A percentile compares a stretch with the other conserved stretches of the same genome.
phyloP scores from a whole-genome alignment of 768 basidiomycete species.

The Udeniomyces megalosporus region DNA sequence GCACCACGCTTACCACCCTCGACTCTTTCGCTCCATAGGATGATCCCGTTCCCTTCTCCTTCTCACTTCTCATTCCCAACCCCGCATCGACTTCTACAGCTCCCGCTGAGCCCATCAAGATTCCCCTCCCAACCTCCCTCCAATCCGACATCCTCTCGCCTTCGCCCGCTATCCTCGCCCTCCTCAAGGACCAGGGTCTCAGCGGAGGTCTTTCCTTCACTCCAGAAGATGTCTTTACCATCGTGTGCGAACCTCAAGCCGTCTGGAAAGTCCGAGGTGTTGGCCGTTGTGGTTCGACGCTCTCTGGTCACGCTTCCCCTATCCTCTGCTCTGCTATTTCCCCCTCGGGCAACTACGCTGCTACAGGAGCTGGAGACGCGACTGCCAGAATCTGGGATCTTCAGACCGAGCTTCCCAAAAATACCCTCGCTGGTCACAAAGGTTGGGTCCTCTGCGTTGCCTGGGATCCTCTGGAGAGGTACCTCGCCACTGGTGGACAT shows the following conservation, averaged over 20 bases:
- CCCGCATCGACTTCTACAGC: slow-evolving; percentile 19
- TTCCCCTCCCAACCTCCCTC: slow-evolving; percentile 71
- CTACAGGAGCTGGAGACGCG: slow-evolving; percentile 89
- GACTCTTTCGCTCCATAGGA: not conserved
- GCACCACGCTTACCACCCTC: not conserved
- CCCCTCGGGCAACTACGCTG: slow-evolving; percentile 75
- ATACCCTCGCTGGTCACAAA: slow-evolving; percentile 69
- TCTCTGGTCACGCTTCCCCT: slow-evolving; percentile 81
- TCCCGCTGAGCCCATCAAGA: slow-evolving; percentile 44
- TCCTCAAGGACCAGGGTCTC: slow-evolving; percentile 11
- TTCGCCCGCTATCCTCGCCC: slow-evolving; percentile 7
- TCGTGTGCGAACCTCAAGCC: slow-evolving; percentile 86
- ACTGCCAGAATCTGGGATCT: slow-evolving; percentile 89
- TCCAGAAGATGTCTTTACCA: slow-evolving; percentile 65
- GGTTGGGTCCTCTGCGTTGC: slow-evolving; percentile 96
- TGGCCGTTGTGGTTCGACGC: slow-evolving; percentile 80
- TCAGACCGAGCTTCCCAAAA: slow-evolving; percentile 76
- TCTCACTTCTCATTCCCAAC: slow-evolving; percentile 18
- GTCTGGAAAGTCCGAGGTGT: slow-evolving; percentile 88
- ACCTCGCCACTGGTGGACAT: slow-evolving; percentile 81
- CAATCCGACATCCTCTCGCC: slow-evolving; percentile 53
- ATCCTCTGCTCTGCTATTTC: slow-evolving; percentile 93
- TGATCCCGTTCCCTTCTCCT: slow-evolving; percentile 13
- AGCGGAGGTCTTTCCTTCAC: slow-evolving; percentile 14
- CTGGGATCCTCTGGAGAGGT: slow-evolving; percentile 86